A percentile compares a stretch with the other conserved stretches of the same genome.
Conservation (phyloP, 805 yeast species). For the Brettanomyces anomalus region DNA sequence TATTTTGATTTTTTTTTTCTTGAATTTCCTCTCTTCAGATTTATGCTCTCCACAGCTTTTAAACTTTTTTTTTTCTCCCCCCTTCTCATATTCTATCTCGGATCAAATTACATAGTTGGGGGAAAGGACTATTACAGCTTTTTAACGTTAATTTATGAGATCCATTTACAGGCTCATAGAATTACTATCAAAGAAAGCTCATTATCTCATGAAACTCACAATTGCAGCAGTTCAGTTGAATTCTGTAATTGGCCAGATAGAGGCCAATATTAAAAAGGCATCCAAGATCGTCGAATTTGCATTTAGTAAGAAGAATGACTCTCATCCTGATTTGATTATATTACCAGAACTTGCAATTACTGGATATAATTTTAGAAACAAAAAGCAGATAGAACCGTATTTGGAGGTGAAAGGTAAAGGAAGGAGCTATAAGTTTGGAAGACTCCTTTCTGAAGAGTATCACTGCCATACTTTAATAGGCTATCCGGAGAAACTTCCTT, state of each 20-base stretch:
- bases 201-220: slow-evolving; percentile 41
- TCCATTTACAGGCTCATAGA: no score
- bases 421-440: slow-evolving; percentile 48
- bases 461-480: slow-evolving; percentile 70
- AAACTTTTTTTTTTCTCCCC: no score
- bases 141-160: no score
- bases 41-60: no score
- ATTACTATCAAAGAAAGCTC: no score
- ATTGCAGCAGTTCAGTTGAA: slow-evolving; percentile 64
- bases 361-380: slow-evolving; percentile 61
- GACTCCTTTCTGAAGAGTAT: slow-evolving; percentile 36
- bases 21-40: no score
- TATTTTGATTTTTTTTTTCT: no score
- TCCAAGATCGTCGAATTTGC: slow-evolving; percentile 28
- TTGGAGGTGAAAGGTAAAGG: slow-evolving; percentile 35
- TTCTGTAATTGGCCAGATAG: slow-evolving; percentile 52
- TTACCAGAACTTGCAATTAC: slow-evolving; percentile 82
- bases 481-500: slow-evolving; percentile 54
- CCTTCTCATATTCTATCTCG: no score
- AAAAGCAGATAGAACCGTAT: slow-evolving; percentile 44
- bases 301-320: slow-evolving; percentile 5
- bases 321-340: slow-evolving; percentile 52
- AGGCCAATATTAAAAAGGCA: slow-evolving; percentile 43
- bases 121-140: no score
- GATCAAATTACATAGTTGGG: no score